phyloP scores from a whole-genome alignment of 441 rosid species.

The Arabidopsis hybrid region DNA sequence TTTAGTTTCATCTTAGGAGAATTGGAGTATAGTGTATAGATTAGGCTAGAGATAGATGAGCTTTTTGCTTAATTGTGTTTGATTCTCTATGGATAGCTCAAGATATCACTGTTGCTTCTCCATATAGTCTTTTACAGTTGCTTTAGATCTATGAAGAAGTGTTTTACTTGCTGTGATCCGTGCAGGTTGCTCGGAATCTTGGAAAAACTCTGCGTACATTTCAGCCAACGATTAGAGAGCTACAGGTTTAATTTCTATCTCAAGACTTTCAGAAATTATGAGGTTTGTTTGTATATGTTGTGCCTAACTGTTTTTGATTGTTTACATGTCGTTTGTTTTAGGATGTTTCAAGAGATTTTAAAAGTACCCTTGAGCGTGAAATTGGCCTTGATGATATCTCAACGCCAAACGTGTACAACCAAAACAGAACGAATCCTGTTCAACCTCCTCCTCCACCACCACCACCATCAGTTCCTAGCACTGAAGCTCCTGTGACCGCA shows the following conservation, averaged over 20 bases:
- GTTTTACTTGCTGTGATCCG: conserved; percentile 3
- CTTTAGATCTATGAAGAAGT: conserved; percentile 13
- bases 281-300: conserved; percentile 1
- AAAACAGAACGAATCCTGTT: conserved; percentile 47
- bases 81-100: conserved; percentile 6
- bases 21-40: background rate
- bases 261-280: background rate
- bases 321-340: conserved; percentile 32
- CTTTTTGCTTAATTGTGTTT: conserved; percentile 6
- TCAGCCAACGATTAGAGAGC: conserved; percentile 95
- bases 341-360: conserved; percentile 98
- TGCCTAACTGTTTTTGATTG: conserved; percentile 20
- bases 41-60: conserved; percentile 1
- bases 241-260: conserved; percentile 60
- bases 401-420: conserved; percentile 51
- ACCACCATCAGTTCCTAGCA: conserved; percentile 47
- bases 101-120: conserved; percentile 9
- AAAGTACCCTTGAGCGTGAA: conserved; percentile 91
- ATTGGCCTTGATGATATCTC: conserved; percentile 84
- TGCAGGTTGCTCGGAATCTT: conserved; percentile 91
- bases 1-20: background rate
- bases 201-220: conserved; percentile 90
- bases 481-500: conserved; percentile 50
- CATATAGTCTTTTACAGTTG: conserved; percentile 2
- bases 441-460: conserved; percentile 51